These are phyloP conservation scores for Auriscalpium orientale DNA, from an alignment of 768 basidiomycete species.

Conservation along the genomic window DNA sequence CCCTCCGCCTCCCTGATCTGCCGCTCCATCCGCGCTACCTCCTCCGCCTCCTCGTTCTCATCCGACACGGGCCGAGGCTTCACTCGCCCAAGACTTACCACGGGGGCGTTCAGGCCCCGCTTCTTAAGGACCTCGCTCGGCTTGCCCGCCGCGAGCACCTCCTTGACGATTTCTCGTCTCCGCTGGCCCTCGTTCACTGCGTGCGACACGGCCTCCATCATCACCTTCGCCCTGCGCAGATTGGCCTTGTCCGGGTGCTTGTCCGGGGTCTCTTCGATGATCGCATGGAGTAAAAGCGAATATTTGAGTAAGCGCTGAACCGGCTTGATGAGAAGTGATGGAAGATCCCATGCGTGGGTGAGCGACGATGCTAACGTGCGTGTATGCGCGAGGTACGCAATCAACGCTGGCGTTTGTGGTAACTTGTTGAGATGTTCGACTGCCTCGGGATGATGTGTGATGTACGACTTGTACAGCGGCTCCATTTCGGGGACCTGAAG, in stretches of 20 bases:
- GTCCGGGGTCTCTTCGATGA: slow-evolving; percentile 69
- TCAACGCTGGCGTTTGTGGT: slow-evolving; percentile 47
- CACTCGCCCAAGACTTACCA: slow-evolving; percentile 57
- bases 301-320: slow-evolving; percentile 96
- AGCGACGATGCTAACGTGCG: slow-evolving; percentile 58
- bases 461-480: slow-evolving; percentile 69
- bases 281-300: slow-evolving; percentile 71
- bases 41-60: slow-evolving; percentile 13
- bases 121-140: slow-evolving; percentile 21
- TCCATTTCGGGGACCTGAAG: slow-evolving; percentile 62
- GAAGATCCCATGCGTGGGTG: slow-evolving; percentile 88
- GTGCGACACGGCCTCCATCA: slow-evolving; percentile 66
- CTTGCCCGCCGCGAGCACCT: slow-evolving; percentile 41
- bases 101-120: slow-evolving; percentile 35
- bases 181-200: slow-evolving; percentile 75
- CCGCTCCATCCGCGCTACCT: slow-evolving; percentile 8
- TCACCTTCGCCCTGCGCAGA: slow-evolving; percentile 42
- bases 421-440: slow-evolving; percentile 56
- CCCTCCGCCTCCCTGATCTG: slow-evolving; percentile 2
- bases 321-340: slow-evolving; percentile 93
- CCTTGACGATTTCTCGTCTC: slow-evolving; percentile 71
- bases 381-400: slow-evolving; percentile 59
- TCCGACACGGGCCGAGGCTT: slow-evolving; percentile 34
- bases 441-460: slow-evolving; percentile 71
- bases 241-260: slow-evolving; percentile 58